Percentiles rank a stretch among this genome's conserved stretches.
Conservation (phyloP, 371 early-diverging fungal species). For the Quaeritorhiza haematococci region DNA sequence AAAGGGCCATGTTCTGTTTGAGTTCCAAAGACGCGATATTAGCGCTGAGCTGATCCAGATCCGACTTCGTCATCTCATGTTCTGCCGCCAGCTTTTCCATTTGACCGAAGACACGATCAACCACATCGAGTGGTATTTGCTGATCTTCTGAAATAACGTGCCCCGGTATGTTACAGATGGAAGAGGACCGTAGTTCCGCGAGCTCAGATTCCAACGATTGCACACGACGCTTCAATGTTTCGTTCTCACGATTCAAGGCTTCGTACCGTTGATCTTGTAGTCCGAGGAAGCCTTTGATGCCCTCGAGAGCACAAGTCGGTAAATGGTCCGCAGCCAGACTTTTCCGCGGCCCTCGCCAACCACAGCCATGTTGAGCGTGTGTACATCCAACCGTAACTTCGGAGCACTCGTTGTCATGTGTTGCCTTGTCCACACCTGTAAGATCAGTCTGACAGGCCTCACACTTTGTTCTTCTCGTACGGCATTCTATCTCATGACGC, state of each 20-base stretch:
- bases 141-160: no score
- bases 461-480: not conserved
- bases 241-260: conserved; percentile 43
- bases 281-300: conserved; percentile 51
- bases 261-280: conserved; percentile 45
- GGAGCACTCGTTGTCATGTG: conserved; percentile 53
- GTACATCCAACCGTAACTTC: conserved; percentile 45
- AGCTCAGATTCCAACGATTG: no score
- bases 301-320: conserved; percentile 53
- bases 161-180: no score
- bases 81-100: conserved; percentile 40
- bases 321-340: conserved; percentile 37
- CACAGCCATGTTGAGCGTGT: conserved; percentile 54
- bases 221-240: conserved; percentile 41
- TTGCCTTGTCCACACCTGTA: conserved; percentile 26
- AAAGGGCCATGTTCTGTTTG: conserved; percentile 64
- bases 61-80: conserved; percentile 49
- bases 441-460: not conserved
- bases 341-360: conserved; percentile 53
- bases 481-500: not conserved
- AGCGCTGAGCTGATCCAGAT: conserved; percentile 55
- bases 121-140: no score
- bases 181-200: no score
- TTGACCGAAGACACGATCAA: no score
- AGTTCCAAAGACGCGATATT: conserved; percentile 56